Evolutionary conservation across 176 grass and related monocot genomes (phyloP).

Genomic region (Dendrocalamus sinicus): DNA sequence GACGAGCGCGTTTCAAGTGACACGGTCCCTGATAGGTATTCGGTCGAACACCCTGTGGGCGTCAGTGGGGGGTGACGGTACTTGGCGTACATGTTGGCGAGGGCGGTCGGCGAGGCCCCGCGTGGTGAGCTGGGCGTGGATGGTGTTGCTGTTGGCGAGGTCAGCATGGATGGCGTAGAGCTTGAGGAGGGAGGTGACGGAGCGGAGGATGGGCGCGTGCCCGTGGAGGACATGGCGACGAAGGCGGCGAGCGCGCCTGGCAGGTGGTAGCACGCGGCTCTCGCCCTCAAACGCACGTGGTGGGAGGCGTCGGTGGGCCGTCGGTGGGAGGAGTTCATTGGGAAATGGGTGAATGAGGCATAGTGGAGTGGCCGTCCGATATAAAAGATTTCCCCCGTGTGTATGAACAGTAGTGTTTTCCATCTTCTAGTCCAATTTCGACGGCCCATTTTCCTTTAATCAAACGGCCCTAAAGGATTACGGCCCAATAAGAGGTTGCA

Average conservation of each 20-base stretch:
- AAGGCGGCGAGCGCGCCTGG: slow-evolving; percentile 39
- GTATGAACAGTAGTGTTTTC: too few relatives aligned
- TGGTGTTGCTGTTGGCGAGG: slow-evolving; percentile 29
- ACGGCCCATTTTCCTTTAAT: too few relatives aligned
- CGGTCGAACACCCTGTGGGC: slow-evolving; percentile 59
- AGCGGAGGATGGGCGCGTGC: slow-evolving; percentile 42
- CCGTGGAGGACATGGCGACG: slow-evolving; percentile 37
- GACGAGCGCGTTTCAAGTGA: slow-evolving; percentile 64
- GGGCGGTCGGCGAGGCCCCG: slow-evolving; percentile 3
- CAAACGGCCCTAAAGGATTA: neutral
- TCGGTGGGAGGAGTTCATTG: neutral
- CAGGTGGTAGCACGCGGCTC: slow-evolving; percentile 26
- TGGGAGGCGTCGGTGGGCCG: neutral
- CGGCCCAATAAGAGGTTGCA: neutral
- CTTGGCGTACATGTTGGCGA: slow-evolving; percentile 44
- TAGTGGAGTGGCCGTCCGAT: too few relatives aligned
- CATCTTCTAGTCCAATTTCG: too few relatives aligned
- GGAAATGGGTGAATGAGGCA: too few relatives aligned
- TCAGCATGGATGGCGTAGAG: neutral
- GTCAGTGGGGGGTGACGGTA: slow-evolving; percentile 40
- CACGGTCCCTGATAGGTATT: slow-evolving; percentile 51
- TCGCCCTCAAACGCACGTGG: slow-evolving; percentile 30
- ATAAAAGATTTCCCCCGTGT: too few relatives aligned
- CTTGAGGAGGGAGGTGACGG: slow-evolving; percentile 58
- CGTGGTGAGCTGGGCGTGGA: slow-evolving; percentile 37